Base-by-base conservation (phyloP, 495 filamentous ascomycete genomes). In the Elaphomyces granulatus region DNA sequence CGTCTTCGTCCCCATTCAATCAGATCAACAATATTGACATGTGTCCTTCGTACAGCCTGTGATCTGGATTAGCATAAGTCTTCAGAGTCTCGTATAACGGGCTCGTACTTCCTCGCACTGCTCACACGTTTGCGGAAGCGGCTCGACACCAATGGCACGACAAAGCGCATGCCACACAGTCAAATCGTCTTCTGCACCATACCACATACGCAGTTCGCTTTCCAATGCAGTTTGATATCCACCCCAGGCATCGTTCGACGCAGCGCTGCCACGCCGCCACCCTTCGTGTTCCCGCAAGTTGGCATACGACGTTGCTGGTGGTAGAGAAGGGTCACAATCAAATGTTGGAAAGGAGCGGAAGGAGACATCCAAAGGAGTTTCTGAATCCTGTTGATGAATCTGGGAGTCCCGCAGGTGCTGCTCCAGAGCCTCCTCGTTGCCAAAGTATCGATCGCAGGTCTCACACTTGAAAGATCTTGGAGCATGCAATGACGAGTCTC, bases 141-240 rank as follows among this genome's bases (percentile, higher is more conserved):
- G 49, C 1, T 38, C 17, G 32, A 54, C 45, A 20, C 41, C 26
- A 3, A 54, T 41, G 16, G 51, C 51, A 16, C 51, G 46, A 31
- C 50, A 54, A 21, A 54, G 49, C 15, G 51, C 36, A 41, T 54
- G 51, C 50, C 51, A 54, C 15, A 49, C 37, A 8, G 12, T 28
- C 16, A 54, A 40, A 30, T 52, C 41, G 32, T 49, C 41, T n/a
- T 49, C 50, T 14, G 40, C 18, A 19, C 51, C 51, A 45, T 41
- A 54, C 46, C 49, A 54, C 3, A 54, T 26, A n/a, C 38, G 28
- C 20, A 54, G 32, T 28, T 54, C 50, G 15, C 46, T 23, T 9
- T 20, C 30, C 4, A 52, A 34, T 15, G 51, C 50, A n/a, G 32
- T 37, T 30, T 54, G 46, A 33, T 47, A 54, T 21, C n/a, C 31